Evolutionary conservation across 2,329 filamentous ascomycete species (phyloP).

Genomic region (Pestalotiopsis sp.): DNA sequence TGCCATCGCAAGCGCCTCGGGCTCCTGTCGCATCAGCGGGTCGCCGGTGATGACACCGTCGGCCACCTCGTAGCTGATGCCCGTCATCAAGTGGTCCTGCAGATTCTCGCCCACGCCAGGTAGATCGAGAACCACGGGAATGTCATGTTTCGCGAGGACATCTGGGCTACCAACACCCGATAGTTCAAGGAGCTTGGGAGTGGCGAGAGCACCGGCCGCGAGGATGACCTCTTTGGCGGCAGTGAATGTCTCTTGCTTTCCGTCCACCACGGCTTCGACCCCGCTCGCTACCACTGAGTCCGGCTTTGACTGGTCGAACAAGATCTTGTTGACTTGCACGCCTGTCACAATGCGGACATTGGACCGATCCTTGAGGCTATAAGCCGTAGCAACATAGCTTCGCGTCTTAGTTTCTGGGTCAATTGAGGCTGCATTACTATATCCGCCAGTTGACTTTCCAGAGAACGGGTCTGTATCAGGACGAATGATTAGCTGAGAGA

Average conservation of each 20-base stretch:
- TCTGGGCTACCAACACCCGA: slow-evolving; percentile 52
- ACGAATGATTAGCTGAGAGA: neutral
- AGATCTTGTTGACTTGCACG: slow-evolving; percentile 46
- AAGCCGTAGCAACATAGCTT: slow-evolving; percentile 42
- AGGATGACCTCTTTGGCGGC: slow-evolving; percentile 50
- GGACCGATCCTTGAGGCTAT: slow-evolving; percentile 37
- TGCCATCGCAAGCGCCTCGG: slow-evolving; percentile 35
- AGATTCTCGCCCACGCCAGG: slow-evolving; percentile 57
- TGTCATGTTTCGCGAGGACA: slow-evolving; percentile 40
- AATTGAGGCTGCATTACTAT: slow-evolving; percentile 13
- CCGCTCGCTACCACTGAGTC: slow-evolving; percentile 36
- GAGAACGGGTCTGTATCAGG: slow-evolving; percentile 14
- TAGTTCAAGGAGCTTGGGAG: slow-evolving; percentile 53
- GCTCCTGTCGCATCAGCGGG: slow-evolving; percentile 23
- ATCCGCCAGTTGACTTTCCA: slow-evolving; percentile 13
- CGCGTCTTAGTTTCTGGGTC: slow-evolving; percentile 16
- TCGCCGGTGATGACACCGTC: slow-evolving; percentile 19
- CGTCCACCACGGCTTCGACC: slow-evolving; percentile 43
- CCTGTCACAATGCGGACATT: slow-evolving; percentile 51
- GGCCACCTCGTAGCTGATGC: slow-evolving; percentile 26
- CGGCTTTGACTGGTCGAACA: slow-evolving; percentile 35
- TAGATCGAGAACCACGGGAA: slow-evolving; percentile 44
- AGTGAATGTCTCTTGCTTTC: slow-evolving; percentile 34
- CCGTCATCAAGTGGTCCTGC: slow-evolving; percentile 48
- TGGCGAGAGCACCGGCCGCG: slow-evolving; percentile 51